Base-by-base conservation (phyloP, 441 rosid genomes). In the Syzygium syzygioides region DNA sequence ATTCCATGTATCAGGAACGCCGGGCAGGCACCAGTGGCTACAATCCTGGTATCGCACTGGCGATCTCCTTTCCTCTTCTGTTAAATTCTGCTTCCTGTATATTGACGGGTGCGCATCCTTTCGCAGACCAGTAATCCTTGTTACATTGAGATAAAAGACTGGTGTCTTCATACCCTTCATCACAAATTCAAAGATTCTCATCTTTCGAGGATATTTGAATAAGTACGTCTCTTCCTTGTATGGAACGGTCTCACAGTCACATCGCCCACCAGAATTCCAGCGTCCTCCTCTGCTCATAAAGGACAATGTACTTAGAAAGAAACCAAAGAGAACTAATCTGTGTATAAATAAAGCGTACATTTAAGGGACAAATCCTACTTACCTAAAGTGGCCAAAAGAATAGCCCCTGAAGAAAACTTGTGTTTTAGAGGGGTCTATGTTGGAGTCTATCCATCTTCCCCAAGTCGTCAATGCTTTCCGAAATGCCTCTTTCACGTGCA, bases 11-110 rank as follows among this genome's bases (percentile, higher is more conserved):
- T 96, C 98, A 0, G 98, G 98, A 71, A 96, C 95, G 37, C 96
- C 98, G 0, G 98, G 97, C 20, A 96, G 96, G 88, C 98, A 96
- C 97, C 98, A 95, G 64, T 96, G 98, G 89, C 97, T 95, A 90
- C 96, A 96, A 87, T 96, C 97, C 90, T 96, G 97, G 88, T 88
- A 90, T 56, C 87, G 79, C 76, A 90, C 55, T 41, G 92, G 92
- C 25, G 92, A 88, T 79, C 54, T 89, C 88, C 87, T 94, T 30
- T 93, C 96, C 71, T 90, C 92, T 32, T 89, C 94, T 0, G 95
- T 85, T 45, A 91, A 30, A 68, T 89, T 92, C 34, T 87, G 91
- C 91, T 93, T 92, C 88, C 97, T 55, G 86, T 95, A 96, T 14
- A 95, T 87, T 6, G 97, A 95, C 3, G 97, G 98, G 87, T 96